These are phyloP conservation scores for Anthracocystis panici-leucophaei DNA, from an alignment of 1,284 basidiomycete genomes.

Conservation along the genomic window DNA sequence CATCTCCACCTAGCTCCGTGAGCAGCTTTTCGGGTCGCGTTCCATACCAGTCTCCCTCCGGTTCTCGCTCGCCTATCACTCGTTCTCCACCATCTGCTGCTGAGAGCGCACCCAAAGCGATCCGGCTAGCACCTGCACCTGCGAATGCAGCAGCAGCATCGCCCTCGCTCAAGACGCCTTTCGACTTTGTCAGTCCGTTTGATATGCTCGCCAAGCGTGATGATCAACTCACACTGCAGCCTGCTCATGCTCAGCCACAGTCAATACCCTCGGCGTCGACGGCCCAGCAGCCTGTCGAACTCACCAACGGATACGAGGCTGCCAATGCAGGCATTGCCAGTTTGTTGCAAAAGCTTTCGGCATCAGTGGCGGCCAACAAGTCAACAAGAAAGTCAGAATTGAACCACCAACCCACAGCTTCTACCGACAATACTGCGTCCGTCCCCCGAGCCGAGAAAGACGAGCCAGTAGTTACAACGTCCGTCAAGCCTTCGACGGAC, in stretches of 20 bases:
- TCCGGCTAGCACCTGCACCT: too few relatives aligned
- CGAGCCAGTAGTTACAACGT: too few relatives aligned
- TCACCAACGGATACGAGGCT: constrained; percentile 21
- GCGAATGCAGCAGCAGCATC: constrained; percentile 14
- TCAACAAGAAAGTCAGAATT: neutral
- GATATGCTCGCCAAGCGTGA: constrained; percentile 31
- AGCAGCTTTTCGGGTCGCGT: constrained; percentile 27
- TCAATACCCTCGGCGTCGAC: neutral
- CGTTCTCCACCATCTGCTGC: constrained; percentile 4
- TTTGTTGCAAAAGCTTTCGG: constrained; percentile 29
- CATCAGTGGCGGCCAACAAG: constrained; percentile 24
- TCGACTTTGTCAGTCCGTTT: constrained; percentile 47
- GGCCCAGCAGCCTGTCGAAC: neutral
- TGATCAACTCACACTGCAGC: constrained; percentile 8
- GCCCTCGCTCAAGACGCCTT: constrained; percentile 25
- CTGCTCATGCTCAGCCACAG: constrained; percentile 7
- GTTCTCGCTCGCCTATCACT: constrained; percentile 17
- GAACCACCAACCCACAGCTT: neutral
- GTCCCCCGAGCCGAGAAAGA: neutral
- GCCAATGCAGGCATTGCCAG: constrained; percentile 25
- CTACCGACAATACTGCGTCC: neutral
- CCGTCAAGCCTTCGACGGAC: neutral
- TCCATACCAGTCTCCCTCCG: constrained; percentile 15
- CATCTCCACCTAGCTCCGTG: constrained; percentile 40
- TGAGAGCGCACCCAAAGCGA: neutral